Evolutionary conservation across 2,329 filamentous ascomycete species (phyloP).

Genomic region (Penicillium sp.): DNA sequence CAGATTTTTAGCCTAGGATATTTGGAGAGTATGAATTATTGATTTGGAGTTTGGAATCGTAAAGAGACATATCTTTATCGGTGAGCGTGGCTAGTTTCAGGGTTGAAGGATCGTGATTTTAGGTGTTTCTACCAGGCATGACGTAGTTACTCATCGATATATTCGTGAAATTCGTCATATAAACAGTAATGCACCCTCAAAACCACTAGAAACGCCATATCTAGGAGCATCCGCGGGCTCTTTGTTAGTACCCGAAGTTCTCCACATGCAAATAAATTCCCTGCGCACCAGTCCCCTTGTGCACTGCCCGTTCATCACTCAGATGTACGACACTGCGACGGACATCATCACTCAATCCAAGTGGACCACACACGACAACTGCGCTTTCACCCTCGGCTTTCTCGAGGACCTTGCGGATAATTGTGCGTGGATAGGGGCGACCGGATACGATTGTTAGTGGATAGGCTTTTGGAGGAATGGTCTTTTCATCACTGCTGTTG

Average conservation of each 20-base stretch:
- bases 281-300: slow-evolving; percentile 69
- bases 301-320: slow-evolving; percentile 67
- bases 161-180: slow-evolving; percentile 6
- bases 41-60: too few relatives aligned
- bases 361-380: slow-evolving; percentile 65
- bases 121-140: too few relatives aligned
- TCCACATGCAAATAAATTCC: slow-evolving; percentile 65
- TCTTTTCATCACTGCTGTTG: slow-evolving; percentile 14
- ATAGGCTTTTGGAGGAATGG: background rate
- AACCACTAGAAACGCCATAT: background rate
- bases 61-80: background rate
- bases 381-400: slow-evolving; percentile 64
- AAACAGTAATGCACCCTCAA: background rate
- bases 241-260: slow-evolving; percentile 54
- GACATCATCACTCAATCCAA: slow-evolving; percentile 58
- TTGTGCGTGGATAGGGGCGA: slow-evolving; percentile 55
- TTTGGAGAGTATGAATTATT: background rate
- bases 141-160: background rate
- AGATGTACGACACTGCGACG: slow-evolving; percentile 58
- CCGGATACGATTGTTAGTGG: slow-evolving; percentile 48
- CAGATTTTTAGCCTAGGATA: background rate
- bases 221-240: too few relatives aligned
- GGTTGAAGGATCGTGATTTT: background rate
- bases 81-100: background rate
- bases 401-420: slow-evolving; percentile 61